A percentile compares a stretch with the other conserved stretches of the same genome.
Conservation (phyloP, 1,284 basidiomycete species). For the Singerocomus rubriflavus region DNA sequence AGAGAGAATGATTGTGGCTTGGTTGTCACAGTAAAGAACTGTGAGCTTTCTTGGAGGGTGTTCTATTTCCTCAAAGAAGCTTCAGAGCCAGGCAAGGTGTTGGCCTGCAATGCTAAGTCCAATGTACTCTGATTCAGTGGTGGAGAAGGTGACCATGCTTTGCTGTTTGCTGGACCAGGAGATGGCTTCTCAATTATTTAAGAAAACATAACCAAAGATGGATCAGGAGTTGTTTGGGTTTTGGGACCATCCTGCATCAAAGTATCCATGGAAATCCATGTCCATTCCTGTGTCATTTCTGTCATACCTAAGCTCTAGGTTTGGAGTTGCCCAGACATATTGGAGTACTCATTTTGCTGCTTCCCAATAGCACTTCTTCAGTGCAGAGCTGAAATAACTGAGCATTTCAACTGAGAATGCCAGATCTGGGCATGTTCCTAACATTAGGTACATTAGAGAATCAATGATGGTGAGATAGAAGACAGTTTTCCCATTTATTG, state of each 20-base stretch:
- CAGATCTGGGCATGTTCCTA: slow-evolving; percentile 1
- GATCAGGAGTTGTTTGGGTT: neutral
- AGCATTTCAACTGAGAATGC: neutral
- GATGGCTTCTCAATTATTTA: neutral
- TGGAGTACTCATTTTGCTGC: neutral
- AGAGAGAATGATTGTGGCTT: slow-evolving; percentile 32
- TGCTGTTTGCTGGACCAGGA: neutral
- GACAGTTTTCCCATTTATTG: neutral
- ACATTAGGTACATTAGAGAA: neutral
- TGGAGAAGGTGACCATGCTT: neutral
- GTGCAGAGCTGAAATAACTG: neutral
- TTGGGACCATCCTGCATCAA: slow-evolving; percentile 1
- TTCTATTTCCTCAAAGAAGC: neutral
- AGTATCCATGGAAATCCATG: slow-evolving; percentile 10
- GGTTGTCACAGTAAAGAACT: slow-evolving; percentile 28
- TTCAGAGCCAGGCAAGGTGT: neutral
- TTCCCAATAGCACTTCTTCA: neutral
- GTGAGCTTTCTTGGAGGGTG: neutral
- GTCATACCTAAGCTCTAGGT: neutral
- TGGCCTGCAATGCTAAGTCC: neutral
- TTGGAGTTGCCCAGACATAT: neutral
- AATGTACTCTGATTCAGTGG: neutral
- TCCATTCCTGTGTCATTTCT: neutral
- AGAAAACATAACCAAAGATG: neutral
- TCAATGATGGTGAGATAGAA: neutral